Conservation (phyloP, 129 eudicot genomes). For the Centaurea solstitialis region DNA sequence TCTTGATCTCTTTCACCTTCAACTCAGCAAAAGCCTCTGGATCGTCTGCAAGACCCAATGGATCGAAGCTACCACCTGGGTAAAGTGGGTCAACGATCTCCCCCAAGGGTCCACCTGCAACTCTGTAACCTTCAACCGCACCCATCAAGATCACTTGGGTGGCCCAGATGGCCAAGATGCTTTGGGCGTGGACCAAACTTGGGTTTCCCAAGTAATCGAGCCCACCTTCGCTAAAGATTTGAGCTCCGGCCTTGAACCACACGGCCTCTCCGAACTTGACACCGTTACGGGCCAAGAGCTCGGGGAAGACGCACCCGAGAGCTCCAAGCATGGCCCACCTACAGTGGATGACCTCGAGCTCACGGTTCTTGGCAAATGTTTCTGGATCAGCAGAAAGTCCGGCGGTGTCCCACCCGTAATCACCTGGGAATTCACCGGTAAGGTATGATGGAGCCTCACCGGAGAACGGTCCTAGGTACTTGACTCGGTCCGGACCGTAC, state of each 20-base stretch:
- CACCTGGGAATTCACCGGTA: constrained; percentile 79
- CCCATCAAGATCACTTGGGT: constrained; percentile 71
- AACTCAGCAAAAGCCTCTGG: constrained; percentile 80
- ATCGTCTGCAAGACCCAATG: constrained; percentile 70
- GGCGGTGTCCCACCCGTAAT: constrained; percentile 78
- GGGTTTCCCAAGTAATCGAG: constrained; percentile 80
- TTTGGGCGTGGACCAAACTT: constrained; percentile 65
- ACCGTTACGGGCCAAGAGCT: constrained; percentile 73
- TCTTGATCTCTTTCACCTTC: constrained; percentile 72
- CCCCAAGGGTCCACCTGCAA: constrained; percentile 76
- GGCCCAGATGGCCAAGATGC: constrained; percentile 80
- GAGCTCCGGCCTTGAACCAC: constrained; percentile 82
- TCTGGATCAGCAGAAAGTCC: constrained; percentile 78
- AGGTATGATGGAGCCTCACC: constrained; percentile 78
- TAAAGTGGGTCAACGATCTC: constrained; percentile 76
- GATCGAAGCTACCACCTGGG: constrained; percentile 76
- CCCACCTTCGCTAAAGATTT: constrained; percentile 78
- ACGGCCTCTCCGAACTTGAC: constrained; percentile 78
- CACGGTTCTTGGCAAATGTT: constrained; percentile 78
- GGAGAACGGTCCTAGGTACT: constrained; percentile 80
- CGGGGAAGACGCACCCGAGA: constrained; percentile 74
- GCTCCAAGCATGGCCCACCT: constrained; percentile 62
- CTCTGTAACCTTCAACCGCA: constrained; percentile 74
- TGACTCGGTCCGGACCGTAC: constrained; percentile 78
- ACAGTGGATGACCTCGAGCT: constrained; percentile 51